Evolutionary conservation across 2,329 filamentous ascomycete genomes (phyloP), one percentile per base, ranked within the genome.

Genomic region (Ceratocystis destructans): DNA sequence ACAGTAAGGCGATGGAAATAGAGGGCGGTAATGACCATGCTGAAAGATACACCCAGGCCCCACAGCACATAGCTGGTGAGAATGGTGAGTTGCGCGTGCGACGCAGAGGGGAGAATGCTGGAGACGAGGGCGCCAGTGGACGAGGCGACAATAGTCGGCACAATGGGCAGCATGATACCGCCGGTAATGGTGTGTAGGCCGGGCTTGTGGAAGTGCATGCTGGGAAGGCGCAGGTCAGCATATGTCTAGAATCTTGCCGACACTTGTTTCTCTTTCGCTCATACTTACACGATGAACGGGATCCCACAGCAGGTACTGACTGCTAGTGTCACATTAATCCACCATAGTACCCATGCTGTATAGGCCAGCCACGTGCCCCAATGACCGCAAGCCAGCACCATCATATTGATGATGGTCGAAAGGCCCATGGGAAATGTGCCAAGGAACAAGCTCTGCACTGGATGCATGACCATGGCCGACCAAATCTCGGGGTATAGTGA

Each of bases 1-100:
- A 89, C 73, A 3, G 83, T 84, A 8, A 90, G 77, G 10, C 87
- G 83, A 68, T 87, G 83, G 71, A 87, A 88, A 74, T 89, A 90
- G 46, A 89, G 80, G 10, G 83, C 83, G 31, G 89, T 75, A 22
- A 88, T 80, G 53, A 80, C 79, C 73, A 85, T 80, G 1, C 85
- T 82, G 63, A 89, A 77, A 44, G 73, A 73, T 70, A 76, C 79
- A 3, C 85, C 83, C 67, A 84, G 82, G 0, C 86, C 86, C 85
- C 84, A 89, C 69, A 89, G 80, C 17, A 88, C 76, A 71, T 89
- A 90, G 2, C 80, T 85, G 17, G 78, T 77, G n/a, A 88, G 75
- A 25, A 89, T 71, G 0, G 87, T 89, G 46, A 79, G 80, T 22
- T 87, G 73, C 3, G 83, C 83, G 69, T 84, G 79, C 20, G 78